A percentile compares a stretch with the other conserved stretches of the same genome.
phyloP scores from a whole-genome alignment of 495 filamentous ascomycete species.

The Aspergillus homomorphus region DNA sequence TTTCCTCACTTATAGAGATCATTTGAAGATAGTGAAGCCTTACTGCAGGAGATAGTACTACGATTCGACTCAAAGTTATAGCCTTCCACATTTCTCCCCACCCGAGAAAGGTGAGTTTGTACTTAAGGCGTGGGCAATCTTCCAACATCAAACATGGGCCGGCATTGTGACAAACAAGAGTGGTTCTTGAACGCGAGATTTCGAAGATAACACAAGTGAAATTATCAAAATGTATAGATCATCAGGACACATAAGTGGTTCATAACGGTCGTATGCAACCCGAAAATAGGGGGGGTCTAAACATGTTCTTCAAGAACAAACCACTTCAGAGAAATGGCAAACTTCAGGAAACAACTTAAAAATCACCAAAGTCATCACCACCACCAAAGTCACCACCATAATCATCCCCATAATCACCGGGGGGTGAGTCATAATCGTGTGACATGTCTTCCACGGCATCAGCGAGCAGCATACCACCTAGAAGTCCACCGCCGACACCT shows the following conservation, averaged over 20 bases:
- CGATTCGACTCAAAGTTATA: too few relatives aligned
- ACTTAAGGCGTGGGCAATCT: too few relatives aligned
- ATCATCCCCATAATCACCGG: constrained; percentile 34
- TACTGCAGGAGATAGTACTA: too few relatives aligned
- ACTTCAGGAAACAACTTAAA: constrained; percentile 10
- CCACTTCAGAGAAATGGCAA: constrained; percentile 1
- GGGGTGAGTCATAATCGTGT: constrained; percentile 47
- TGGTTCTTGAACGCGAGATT: not conserved
- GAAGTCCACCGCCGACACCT: constrained; percentile 71
- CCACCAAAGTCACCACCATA: constrained; percentile 34
- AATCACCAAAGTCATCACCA: constrained; percentile 43
- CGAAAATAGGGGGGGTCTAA: not conserved
- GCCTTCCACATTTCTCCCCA: too few relatives aligned
- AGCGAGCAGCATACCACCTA: constrained; percentile 67
- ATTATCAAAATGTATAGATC: not conserved
- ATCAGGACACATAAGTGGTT: not conserved
- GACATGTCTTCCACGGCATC: constrained; percentile 46
- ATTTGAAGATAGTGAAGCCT: too few relatives aligned
- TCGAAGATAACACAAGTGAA: not conserved
- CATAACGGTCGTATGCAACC: not conserved
- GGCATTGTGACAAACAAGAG: too few relatives aligned
- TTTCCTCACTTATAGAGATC: too few relatives aligned
- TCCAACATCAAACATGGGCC: too few relatives aligned
- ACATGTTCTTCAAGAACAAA: not conserved
- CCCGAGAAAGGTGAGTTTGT: too few relatives aligned